Evolutionary conservation across 2,329 filamentous ascomycete species (phyloP).

Genomic region (Claviceps humidiphila): DNA sequence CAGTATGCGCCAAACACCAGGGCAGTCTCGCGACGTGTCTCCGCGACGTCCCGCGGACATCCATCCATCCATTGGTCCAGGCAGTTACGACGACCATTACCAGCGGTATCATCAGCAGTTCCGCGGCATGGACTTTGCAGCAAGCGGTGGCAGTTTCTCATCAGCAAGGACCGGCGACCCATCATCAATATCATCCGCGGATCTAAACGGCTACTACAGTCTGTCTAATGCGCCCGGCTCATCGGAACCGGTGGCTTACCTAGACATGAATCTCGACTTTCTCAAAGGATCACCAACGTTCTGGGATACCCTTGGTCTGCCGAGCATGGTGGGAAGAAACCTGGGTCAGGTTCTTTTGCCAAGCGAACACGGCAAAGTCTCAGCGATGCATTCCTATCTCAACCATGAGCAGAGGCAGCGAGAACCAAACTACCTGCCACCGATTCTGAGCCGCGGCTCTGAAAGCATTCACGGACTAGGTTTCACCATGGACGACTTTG

Average conservation of each 20-base stretch:
- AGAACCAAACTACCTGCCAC: slow-evolving; percentile 50
- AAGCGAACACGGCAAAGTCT: slow-evolving; percentile 39
- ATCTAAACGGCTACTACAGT: slow-evolving; percentile 1
- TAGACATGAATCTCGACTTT: slow-evolving; percentile 46
- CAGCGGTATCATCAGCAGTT: slow-evolving; percentile 32
- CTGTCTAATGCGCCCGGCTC: slow-evolving; percentile 20
- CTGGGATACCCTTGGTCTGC: slow-evolving; percentile 38
- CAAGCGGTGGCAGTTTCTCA: slow-evolving; percentile 30
- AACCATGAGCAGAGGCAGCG: slow-evolving; percentile 43
- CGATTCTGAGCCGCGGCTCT: slow-evolving; percentile 45
- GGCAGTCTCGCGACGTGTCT: slow-evolving; percentile 30
- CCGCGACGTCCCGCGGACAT: slow-evolving; percentile 37
- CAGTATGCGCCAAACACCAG: slow-evolving; percentile 25
- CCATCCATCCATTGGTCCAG: slow-evolving; percentile 31
- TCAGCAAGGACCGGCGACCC: slow-evolving; percentile 36
- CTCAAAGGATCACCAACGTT: slow-evolving; percentile 44
- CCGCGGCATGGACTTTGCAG: slow-evolving; percentile 41
- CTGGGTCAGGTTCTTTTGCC: slow-evolving; percentile 40
- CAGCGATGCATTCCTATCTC: slow-evolving; percentile 36
- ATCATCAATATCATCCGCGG: slow-evolving; percentile 12
- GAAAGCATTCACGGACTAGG: slow-evolving; percentile 41
- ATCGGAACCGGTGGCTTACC: slow-evolving; percentile 39
- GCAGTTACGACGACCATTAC: slow-evolving; percentile 33
- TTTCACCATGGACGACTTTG: slow-evolving; percentile 39
- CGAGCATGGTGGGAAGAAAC: slow-evolving; percentile 32